Conservation (phyloP, 306 rosid species). For the Corylus americana region DNA sequence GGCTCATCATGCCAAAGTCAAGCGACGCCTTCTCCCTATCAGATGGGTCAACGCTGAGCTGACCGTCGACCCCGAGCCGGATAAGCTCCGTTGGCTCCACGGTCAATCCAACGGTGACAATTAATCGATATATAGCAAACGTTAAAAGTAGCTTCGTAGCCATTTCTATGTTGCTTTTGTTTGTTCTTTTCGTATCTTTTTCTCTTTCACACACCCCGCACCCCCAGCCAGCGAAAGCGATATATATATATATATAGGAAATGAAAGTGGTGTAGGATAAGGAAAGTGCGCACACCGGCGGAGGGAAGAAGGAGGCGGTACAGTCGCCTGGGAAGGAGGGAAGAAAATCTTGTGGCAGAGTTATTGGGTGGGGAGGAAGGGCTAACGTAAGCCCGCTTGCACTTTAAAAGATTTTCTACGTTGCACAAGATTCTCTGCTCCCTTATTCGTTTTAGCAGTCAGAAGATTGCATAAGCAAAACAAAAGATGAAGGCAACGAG, state of each 20-base stretch:
- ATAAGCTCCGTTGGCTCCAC: conserved; percentile 58
- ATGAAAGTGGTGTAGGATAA: neutral
- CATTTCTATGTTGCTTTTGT: conserved; percentile 21
- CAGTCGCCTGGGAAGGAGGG: conserved; percentile 27
- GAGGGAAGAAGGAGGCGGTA: conserved; percentile 4
- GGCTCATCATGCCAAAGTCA: conserved; percentile 68
- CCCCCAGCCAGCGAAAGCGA: no score
- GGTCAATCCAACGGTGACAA: conserved; percentile 62
- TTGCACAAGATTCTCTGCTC: conserved; percentile 43
- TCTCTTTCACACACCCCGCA: no score
- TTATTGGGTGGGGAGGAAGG: conserved; percentile 22
- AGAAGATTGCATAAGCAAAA: neutral
- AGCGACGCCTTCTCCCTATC: conserved; percentile 56
- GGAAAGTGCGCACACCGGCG: conserved; percentile 24
- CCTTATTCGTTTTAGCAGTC: conserved; percentile 5
- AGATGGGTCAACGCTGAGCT: conserved; percentile 48
- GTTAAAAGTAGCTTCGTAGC: conserved; percentile 51
- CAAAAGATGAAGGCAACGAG: neutral
- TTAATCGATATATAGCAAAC: conserved; percentile 57
- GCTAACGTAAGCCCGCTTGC: conserved; percentile 65
- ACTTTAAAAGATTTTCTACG: conserved; percentile 65
- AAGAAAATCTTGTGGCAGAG: conserved; percentile 59
- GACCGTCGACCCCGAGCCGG: conserved; percentile 55
- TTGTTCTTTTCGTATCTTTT: neutral
- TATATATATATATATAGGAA: neutral